phyloP scores from a whole-genome alignment of 139 green algal genomes.

The Ettlia oleoabundans region DNA sequence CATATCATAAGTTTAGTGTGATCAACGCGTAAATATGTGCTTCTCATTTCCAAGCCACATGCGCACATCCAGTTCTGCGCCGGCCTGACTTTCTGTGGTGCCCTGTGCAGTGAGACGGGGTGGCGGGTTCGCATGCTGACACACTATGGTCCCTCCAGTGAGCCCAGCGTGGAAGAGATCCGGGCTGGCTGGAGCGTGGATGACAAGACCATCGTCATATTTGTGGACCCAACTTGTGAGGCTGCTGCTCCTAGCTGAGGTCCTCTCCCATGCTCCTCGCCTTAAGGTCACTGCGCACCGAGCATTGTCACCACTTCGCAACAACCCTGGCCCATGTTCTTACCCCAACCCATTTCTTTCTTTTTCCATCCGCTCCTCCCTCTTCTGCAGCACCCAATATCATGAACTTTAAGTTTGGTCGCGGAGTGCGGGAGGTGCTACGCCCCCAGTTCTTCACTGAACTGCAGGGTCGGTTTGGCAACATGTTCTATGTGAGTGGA shows the following conservation, averaged over 20 bases:
- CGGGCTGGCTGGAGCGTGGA: conserved; percentile 52
- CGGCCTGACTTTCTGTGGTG: too few species aligned
- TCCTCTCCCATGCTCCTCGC: not conserved
- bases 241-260: too few species aligned
- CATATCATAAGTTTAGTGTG: too few species aligned
- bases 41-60: too few species aligned
- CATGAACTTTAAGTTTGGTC: conserved; percentile 64
- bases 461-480: conserved; percentile 73
- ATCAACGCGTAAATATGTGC: too few species aligned
- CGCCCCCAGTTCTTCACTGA: conserved; percentile 73
- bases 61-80: too few species aligned
- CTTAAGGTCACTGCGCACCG: not conserved
- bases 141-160: conserved; percentile 41
- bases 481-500: conserved; percentile 76
- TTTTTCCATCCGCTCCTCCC: not conserved
- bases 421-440: conserved; percentile 60
- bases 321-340: too few species aligned
- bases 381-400: conserved; percentile 56
- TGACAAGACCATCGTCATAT: conserved; percentile 57
- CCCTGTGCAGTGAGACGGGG: too few species aligned
- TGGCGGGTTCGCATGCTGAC: conserved; percentile 67
- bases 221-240: conserved; percentile 67
- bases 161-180: conserved; percentile 41
- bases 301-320: not conserved
- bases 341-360: not conserved